phyloP scores from a whole-genome alignment of 371 early-diverging fungal species.

The Antonospora locustae region DNA sequence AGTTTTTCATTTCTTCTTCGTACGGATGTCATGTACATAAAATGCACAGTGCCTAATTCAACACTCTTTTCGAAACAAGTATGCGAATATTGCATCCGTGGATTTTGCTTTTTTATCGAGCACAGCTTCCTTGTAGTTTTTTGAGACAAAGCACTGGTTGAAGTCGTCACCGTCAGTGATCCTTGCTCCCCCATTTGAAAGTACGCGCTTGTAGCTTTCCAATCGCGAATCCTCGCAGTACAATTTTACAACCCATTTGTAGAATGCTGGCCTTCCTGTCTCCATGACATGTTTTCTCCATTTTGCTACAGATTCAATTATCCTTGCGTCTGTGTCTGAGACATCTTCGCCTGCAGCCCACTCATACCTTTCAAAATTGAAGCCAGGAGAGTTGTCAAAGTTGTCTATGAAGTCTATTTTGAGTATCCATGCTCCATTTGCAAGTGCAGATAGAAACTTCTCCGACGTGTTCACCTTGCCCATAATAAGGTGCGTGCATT shows the following conservation, averaged over 20 bases:
- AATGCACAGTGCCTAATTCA: too few species aligned
- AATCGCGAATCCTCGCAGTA: constrained; percentile 24
- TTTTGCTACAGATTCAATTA: constrained; percentile 5
- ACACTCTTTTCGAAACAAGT: constrained; percentile 44
- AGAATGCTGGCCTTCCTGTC: constrained; percentile 44
- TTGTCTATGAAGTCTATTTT: constrained; percentile 45
- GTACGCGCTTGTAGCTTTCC: constrained; percentile 20
- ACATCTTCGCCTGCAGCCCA: constrained; percentile 26
- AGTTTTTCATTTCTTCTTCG: too few species aligned
- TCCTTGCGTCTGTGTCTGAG: constrained; percentile 28
- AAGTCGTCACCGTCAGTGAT: constrained; percentile 25
- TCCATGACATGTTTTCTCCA: constrained; percentile 33
- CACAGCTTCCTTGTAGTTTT: constrained; percentile 34
- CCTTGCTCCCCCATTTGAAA: constrained; percentile 43
- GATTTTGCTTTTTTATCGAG: constrained; percentile 16
- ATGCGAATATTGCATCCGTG: constrained; percentile 46
- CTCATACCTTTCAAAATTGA: constrained; percentile 41
- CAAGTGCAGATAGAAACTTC: constrained; percentile 50
- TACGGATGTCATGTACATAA: too few species aligned
- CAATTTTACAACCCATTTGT: constrained; percentile 48
- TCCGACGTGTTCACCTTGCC: constrained; percentile 45
- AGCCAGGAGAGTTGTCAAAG: constrained; percentile 26
- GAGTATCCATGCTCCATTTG: constrained; percentile 47
- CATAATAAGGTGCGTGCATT: constrained; percentile 53
- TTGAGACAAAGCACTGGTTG: constrained; percentile 50